Base-by-base conservation (phyloP, 23 red algal species). In the Agarophyton chilense region DNA sequence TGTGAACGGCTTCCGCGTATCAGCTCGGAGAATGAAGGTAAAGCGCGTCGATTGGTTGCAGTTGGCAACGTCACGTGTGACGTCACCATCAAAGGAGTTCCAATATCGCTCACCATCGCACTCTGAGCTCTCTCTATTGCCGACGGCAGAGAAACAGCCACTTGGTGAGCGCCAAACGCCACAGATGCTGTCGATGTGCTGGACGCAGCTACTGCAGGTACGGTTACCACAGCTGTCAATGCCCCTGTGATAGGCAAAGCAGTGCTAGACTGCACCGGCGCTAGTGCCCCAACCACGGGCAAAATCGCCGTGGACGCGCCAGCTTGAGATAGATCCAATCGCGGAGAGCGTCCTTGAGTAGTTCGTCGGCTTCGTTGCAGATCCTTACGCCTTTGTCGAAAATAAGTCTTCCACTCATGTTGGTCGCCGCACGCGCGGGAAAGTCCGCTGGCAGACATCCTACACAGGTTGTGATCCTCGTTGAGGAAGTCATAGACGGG, bases 401-500 rank as follows among this genome's bases (percentile, higher is more conserved):
- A 74, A 9, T 39, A 5, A 4, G 9, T 1, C 68, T 74, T 74
- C 68, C 68, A 74, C 0, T 47, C 40, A 11, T 46, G 32, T 4
- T 74, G 68, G 47, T 74, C 43, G 40, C 68, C 68, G 24, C 68
- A 74, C 6, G 85, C 85, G 31, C 74, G 75, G 38, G 34, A 32
- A 12, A 89, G 71, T 16, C 61, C 67, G 22, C 24, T 22, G 12
- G 70, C 85, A 63, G 67, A 50, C 43, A 79, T 73, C 28, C 39
- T 33, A 26, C 55, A 12, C 22, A 89, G 53, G 50, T 77, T 89
- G 4, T 46, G 38, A 24, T 79, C 72, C 29, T 89, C 39, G 25
- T 64, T 38, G 10, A 89, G 71, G 64, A 89, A 89, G 24, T 77
- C 85, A 19, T 73, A 52, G 17, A 89, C 85, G 21, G 42, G 10